Evolutionary conservation across 2,329 filamentous ascomycete genomes (phyloP).

Genomic region (Diaporthe australafricana): DNA sequence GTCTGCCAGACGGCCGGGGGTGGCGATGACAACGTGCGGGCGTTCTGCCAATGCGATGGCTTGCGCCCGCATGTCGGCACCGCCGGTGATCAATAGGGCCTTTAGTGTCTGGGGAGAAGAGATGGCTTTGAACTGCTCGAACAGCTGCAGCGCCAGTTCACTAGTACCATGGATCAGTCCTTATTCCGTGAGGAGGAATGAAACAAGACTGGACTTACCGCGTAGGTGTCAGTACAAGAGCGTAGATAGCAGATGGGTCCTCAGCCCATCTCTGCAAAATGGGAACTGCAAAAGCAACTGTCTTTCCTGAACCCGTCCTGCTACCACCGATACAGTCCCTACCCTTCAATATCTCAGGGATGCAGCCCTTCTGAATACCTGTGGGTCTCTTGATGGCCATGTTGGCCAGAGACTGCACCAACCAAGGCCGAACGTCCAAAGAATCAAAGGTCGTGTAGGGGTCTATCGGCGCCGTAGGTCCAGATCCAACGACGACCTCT

Average conservation of each 20-base stretch:
- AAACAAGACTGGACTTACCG: constrained; percentile 57
- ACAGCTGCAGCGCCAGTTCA: constrained; percentile 95
- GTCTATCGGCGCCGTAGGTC: constrained; percentile 60
- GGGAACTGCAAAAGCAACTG: constrained; percentile 92
- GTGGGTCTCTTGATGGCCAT: constrained; percentile 88
- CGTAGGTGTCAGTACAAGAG: constrained; percentile 88
- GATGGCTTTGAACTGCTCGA: constrained; percentile 94
- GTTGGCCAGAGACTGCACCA: constrained; percentile 80
- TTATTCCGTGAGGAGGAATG: too few species aligned
- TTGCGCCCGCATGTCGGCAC: constrained; percentile 91
- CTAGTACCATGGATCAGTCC: constrained; percentile 46
- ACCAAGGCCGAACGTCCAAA: constrained; percentile 84
- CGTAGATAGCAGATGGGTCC: constrained; percentile 93
- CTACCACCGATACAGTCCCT: constrained; percentile 95
- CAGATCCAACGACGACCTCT: constrained; percentile 47
- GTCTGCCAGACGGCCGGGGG: constrained; percentile 91
- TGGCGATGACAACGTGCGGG: constrained; percentile 94
- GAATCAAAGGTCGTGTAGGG: constrained; percentile 75
- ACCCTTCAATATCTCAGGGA: constrained; percentile 91
- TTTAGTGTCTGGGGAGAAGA: constrained; percentile 90
- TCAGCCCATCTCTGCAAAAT: constrained; percentile 94
- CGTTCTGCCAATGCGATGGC: constrained; percentile 84
- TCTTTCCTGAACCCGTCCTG: constrained; percentile 96
- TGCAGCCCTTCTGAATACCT: constrained; percentile 91
- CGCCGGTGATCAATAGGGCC: constrained; percentile 89